Evolutionary conservation across 495 filamentous ascomycete species (phyloP).

Genomic region (Wilcoxina mikolae): DNA sequence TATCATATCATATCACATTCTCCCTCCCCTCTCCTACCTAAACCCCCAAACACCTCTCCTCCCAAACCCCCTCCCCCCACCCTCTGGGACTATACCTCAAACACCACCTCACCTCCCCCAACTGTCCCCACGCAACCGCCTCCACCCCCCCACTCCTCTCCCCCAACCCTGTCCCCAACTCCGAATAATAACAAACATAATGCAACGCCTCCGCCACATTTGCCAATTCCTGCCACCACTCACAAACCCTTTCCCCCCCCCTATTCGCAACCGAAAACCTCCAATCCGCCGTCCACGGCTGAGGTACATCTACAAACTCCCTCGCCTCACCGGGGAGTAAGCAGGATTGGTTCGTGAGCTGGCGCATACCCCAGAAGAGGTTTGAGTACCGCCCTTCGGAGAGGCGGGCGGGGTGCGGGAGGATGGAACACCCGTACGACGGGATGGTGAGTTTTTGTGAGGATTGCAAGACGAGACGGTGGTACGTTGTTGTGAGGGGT

Average conservation of each 20-base stretch:
- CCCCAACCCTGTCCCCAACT: slow-evolving; percentile 6
- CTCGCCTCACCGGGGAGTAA: slow-evolving; percentile 19
- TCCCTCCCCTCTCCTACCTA: background rate
- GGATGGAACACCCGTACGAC: slow-evolving; percentile 17
- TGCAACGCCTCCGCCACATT: slow-evolving; percentile 25
- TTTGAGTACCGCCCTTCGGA: slow-evolving; percentile 12
- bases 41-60: slow-evolving; percentile 20
- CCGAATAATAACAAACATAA: slow-evolving; percentile 25
- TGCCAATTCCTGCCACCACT: slow-evolving; percentile 24
- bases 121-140: slow-evolving; percentile 18
- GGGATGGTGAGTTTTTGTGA: slow-evolving; percentile 13
- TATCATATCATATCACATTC: background rate
- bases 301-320: slow-evolving; percentile 19
- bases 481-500: slow-evolving; percentile 5
- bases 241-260: slow-evolving; percentile 13
- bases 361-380: slow-evolving; percentile 19
- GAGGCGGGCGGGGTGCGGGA: slow-evolving; percentile 8
- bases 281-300: slow-evolving; percentile 25
- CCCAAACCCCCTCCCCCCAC: slow-evolving; percentile 19
- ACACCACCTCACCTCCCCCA: slow-evolving; percentile 16
- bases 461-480: slow-evolving; percentile 10
- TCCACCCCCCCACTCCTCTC: slow-evolving; percentile 17
- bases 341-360: slow-evolving; percentile 24
- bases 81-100: slow-evolving; percentile 27
- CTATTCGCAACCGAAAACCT: slow-evolving; percentile 23